Evolutionary conservation across 2,329 filamentous ascomycete species (phyloP), one percentile per base, ranked within the genome.

Genomic region (Massarina eburnea): DNA sequence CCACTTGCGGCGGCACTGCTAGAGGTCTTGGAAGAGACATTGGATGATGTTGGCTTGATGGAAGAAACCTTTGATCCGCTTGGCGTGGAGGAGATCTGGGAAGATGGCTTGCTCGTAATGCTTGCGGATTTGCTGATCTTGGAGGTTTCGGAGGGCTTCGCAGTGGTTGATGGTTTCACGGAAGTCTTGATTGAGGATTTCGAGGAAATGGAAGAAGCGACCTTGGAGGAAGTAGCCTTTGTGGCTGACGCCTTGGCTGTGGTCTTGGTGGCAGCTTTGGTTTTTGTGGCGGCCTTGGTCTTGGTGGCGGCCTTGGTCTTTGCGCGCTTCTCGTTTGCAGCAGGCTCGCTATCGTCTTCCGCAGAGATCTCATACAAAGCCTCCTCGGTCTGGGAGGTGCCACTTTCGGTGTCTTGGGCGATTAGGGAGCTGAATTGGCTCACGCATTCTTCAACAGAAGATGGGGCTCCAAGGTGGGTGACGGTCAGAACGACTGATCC

Each of bases 361-460:
- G 22, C 14, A 27, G 33, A 43, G 24, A 43, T 27, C 14, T 43
- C 41, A 33, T 43, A 43, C 17, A 43, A 19, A 19, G 26, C 41
- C 5, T 43, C 21, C 6, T 43, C 19, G 15, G 32, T 43, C 4
- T 43, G 19, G 21, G 41, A 43, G n/a, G 32, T 29, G 19, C 41
- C 33, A 2, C 19, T 35, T 36, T 37, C 8, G 29, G 32, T 19
- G 15, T 22, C 29, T 27, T 43, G 41, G 32, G 8, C 22, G 21
- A 43, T 20, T 14, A 43, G 32, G 21, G n/a, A 10, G 30, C 33
- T 34, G 24, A 43, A 35, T 20, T 43, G 41, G 41, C 33, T 30
- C 8, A 43, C 41, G 22, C 41, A 43, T 22, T 43, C 33, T 29
- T 37, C 33, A 18, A 37, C 15, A 35, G 41, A 43, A 36, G 32